Conservation (phyloP, 305 asterid species). For the Salvia sclarea region DNA sequence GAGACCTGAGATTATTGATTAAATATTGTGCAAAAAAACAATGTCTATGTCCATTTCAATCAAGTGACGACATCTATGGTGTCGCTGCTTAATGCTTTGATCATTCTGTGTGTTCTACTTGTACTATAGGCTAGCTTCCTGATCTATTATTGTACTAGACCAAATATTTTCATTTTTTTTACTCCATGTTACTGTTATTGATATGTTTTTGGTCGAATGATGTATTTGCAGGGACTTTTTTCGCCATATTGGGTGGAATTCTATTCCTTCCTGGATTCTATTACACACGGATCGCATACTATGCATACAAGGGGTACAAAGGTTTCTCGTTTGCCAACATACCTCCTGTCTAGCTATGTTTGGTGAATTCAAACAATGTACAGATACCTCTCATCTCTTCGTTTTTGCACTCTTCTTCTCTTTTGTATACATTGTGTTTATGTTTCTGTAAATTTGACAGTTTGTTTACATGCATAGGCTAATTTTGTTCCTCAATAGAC, state of each 20-base stretch:
- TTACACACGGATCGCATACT: constrained; percentile 87
- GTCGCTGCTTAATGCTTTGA: background rate
- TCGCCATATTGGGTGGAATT: constrained; percentile 80
- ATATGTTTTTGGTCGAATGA: constrained; percentile 6
- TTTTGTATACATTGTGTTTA: constrained; percentile 1
- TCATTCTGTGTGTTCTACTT: background rate
- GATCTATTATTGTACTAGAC: background rate
- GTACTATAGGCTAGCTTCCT: background rate
- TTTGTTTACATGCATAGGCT: constrained; percentile 11
- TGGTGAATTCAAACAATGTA: constrained; percentile 46
- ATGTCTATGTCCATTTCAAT: constrained; percentile 1
- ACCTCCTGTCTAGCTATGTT: constrained; percentile 67
- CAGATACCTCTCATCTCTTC: constrained; percentile 37
- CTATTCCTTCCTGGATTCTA: constrained; percentile 90
- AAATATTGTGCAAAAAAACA: too few relatives aligned
- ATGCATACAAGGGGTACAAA: constrained; percentile 92
- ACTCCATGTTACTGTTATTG: background rate
- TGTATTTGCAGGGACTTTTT: constrained; percentile 61
- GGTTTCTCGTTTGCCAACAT: constrained; percentile 93
- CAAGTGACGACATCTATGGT: background rate
- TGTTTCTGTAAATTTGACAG: constrained; percentile 32
- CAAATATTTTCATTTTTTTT: background rate
- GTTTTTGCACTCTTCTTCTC: constrained; percentile 24
- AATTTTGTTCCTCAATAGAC: constrained; percentile 19
- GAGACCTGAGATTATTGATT: background rate